phyloP scores from a whole-genome alignment of 2,329 filamentous ascomycete species.

The Grosmannia serpens region DNA sequence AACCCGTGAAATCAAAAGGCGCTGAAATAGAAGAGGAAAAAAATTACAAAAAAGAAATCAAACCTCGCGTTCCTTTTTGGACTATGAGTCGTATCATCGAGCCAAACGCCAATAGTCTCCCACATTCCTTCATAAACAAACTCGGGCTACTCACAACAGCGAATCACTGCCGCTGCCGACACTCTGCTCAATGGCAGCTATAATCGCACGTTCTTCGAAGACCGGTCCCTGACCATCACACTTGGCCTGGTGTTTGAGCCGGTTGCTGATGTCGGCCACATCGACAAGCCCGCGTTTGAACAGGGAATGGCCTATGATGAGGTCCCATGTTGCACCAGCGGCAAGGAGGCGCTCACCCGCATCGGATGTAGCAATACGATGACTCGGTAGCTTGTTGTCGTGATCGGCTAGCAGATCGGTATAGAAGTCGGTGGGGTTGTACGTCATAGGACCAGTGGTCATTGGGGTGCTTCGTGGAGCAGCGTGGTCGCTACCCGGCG shows the following conservation, averaged over 20 bases:
- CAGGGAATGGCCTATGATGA: slow-evolving; percentile 70
- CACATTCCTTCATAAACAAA: not conserved
- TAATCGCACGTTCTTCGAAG: slow-evolving; percentile 66
- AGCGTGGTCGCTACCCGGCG: slow-evolving; percentile 30
- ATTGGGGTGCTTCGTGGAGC: slow-evolving; percentile 32
- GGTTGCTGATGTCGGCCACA: slow-evolving; percentile 68
- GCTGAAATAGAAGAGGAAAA: not conserved
- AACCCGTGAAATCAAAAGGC: not conserved
- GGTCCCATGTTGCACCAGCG: slow-evolving; percentile 76
- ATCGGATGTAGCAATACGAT: slow-evolving; percentile 57
- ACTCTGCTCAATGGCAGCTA: slow-evolving; percentile 66
- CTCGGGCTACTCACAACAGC: slow-evolving; percentile 31
- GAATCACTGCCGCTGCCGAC: slow-evolving; percentile 69
- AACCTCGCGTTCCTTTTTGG: not conserved
- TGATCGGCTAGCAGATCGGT: slow-evolving; percentile 50
- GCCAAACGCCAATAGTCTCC: slow-evolving; percentile 2
- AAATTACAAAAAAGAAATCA: not conserved
- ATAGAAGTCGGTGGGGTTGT: slow-evolving; percentile 62
- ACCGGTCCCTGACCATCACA: slow-evolving; percentile 85
- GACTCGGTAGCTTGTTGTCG: slow-evolving; percentile 50
- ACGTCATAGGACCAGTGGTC: slow-evolving; percentile 57
- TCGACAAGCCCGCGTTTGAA: slow-evolving; percentile 71
- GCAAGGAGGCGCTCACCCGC: slow-evolving; percentile 59
- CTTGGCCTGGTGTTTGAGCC: slow-evolving; percentile 60
- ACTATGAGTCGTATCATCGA: not conserved